Conservation (phyloP, 1,139 yeast species). For the Lipomyces yarrowii region DNA sequence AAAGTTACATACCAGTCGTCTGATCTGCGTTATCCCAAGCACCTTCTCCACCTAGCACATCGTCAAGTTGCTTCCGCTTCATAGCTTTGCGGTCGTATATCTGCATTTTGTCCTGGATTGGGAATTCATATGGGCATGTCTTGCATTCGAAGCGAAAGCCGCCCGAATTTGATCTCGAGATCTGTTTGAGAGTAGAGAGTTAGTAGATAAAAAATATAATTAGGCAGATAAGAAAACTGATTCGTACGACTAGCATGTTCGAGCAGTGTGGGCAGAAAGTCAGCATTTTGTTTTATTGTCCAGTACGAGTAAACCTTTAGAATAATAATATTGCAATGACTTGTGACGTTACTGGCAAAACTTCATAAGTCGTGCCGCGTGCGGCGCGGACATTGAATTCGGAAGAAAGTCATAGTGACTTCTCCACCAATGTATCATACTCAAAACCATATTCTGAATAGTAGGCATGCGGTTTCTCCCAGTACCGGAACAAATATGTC, state of each 20-base stretch:
- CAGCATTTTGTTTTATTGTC: slow-evolving; percentile 57
- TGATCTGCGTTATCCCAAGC: slow-evolving; percentile 98
- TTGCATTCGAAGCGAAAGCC: slow-evolving; percentile 69
- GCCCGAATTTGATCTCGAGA: slow-evolving; percentile 36
- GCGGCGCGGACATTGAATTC: neutral
- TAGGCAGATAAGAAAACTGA: neutral
- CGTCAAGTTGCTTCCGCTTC: slow-evolving; percentile 90
- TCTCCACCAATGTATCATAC: too few relatives aligned
- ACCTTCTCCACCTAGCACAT: slow-evolving; percentile 94
- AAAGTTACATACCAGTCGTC: slow-evolving; percentile 38
- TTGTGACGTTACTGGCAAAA: too few relatives aligned
- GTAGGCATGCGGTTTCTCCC: too few relatives aligned
- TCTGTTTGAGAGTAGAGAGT: slow-evolving; percentile 10
- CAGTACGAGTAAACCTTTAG: neutral
- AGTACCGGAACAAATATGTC: too few relatives aligned
- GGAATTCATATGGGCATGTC: slow-evolving; percentile 93
- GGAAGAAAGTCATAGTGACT: too few relatives aligned
- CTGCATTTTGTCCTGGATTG: slow-evolving; percentile 63
- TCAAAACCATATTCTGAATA: too few relatives aligned
- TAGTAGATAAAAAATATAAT: neutral
- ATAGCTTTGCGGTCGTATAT: slow-evolving; percentile 82
- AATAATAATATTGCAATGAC: too few relatives aligned
- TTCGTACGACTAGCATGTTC: slow-evolving; percentile 69
- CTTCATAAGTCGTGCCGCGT: too few relatives aligned
- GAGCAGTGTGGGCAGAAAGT: slow-evolving; percentile 94